Evolutionary conservation across 352 stramenopile species (phyloP).

Genomic region (Phytophthora sp.): DNA sequence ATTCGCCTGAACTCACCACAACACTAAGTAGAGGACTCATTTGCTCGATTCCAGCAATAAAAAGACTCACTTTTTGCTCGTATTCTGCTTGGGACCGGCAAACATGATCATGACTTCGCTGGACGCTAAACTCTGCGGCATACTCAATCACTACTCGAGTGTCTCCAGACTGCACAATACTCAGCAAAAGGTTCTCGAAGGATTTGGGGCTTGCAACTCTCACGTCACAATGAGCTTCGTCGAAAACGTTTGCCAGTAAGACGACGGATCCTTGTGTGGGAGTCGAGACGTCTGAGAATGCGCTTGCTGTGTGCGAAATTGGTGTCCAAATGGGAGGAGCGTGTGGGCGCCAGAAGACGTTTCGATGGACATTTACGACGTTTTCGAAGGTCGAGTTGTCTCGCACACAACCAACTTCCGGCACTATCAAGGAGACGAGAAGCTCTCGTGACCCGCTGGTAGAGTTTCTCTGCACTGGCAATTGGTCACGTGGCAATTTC

Average conservation of each 20-base stretch:
- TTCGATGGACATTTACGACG: conserved; percentile 46
- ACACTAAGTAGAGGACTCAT: conserved; percentile 60
- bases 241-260: conserved; percentile 64
- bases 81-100: conserved; percentile 63
- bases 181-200: conserved; percentile 66
- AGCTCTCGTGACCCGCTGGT: not conserved
- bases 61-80: conserved; percentile 43
- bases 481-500: conserved; percentile 19
- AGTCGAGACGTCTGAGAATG: not conserved
- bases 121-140: conserved; percentile 43
- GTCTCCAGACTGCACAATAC: conserved; percentile 56
- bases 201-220: conserved; percentile 43
- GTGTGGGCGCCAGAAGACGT: conserved; percentile 60
- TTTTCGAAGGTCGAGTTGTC: conserved; percentile 48
- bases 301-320: not conserved
- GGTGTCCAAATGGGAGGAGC: conserved; percentile 46
- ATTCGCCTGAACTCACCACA: conserved; percentile 53
- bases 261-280: conserved; percentile 29
- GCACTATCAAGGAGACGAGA: conserved; percentile 32
- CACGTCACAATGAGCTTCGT: conserved; percentile 60
- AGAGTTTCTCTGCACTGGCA: not conserved
- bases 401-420: conserved; percentile 33
- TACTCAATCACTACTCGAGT: conserved; percentile 53
- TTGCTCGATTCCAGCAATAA: conserved; percentile 52
- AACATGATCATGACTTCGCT: conserved; percentile 47